Evolutionary conservation across 169 alveolate species (phyloP), one percentile per base, ranked within the genome.

Genomic region (Plasmodium gaboni): DNA sequence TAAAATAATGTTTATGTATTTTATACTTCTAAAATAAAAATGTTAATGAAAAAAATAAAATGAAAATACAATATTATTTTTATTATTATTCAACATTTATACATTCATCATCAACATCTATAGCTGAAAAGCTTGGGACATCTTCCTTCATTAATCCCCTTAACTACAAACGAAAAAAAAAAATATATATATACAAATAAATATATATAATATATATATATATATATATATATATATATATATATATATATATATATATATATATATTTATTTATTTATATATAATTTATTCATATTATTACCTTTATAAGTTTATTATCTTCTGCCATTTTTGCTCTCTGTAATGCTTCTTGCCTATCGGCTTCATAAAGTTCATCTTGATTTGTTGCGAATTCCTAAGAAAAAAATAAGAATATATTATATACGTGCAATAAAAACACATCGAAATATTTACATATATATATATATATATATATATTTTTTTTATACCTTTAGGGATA

Each of bases 331-430:
- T 83, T 83, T 5, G 91, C 91, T 12, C 91, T 83, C 46, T 83
- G 91, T 32, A 83, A 73, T n/a, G 91, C 91, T 59, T 83, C 91
- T 65, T 83, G 91, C 26, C 91, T 71, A n/a, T 83, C 91, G 38
- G 91, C 91, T 53, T 83, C 91, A 55, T 83, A 83, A 8, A 83
- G 85, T 60, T 83, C 91, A 28, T 83, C 91, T 63, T 63, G 91
- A 51, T 83, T 83, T 15, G 85, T 83, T 10, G 91, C 51, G 59
- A 83, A 83, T 68, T 83, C 91, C 91, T 83, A 15, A 24, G 9
- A 19, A n/a, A 6, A 55, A 57, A 38, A 38, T 28, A 44, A 53
- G 42, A 12, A 13, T 5, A 38, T 38, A 38, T 38, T 38, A 38
- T 38, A 38, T 38, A 38, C 46, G 46, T 5, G 10, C 9, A 38